Evolutionary conservation across 495 filamentous ascomycete genomes (phyloP), one percentile per base, ranked within the genome.

Genomic region (Tuber indicum): DNA sequence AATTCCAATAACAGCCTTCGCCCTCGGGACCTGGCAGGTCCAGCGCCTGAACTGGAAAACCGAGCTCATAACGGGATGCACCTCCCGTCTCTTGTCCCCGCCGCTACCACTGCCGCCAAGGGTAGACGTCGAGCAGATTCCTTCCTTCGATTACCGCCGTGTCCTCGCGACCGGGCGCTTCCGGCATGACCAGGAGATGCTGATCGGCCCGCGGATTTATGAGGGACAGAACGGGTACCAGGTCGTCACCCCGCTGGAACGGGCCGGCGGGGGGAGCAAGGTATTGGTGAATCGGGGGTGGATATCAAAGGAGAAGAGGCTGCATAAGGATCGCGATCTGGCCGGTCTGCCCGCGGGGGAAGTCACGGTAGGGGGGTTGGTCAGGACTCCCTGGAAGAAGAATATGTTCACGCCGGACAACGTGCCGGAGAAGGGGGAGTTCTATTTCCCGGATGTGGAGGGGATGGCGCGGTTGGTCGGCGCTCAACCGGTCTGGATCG

Each of bases 371-470:
- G 90, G 96, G 83, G 96, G 96, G 6, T 83, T 99, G 83, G 84
- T 99, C 82, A 85, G 96, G 74, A 89, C 94, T 86, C 95, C 96
- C 44, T 96, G 93, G 91, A 92, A 94, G 88, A 96, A 93, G 88
- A 99, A 99, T 82, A 91, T 94, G 88, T 99, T 99, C 82, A 99
- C 96, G 75, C 96, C 96, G 0, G 90, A 91, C 0, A 99, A 98
- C 81, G 86, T 89, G 76, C 94, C 94, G 0, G 91, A 94, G 77
- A 88, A 88, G 76, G 90, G 90, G 73, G 91, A 92, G 85, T 99
- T 96, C 82, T 96, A 97, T 84, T 99, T 98, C 79, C 95, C 96
- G 1, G 96, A 98, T 84, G 92, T 99, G 70, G 84, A 89, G 81
- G 88, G 97, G 87, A 99, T 99, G 96, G 96, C 96, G n/a, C 86